A percentile compares a stretch with the other conserved stretches of the same genome.
phyloP scores from a whole-genome alignment of 345 rosid species.

The Eucalyptus tenuipes region DNA sequence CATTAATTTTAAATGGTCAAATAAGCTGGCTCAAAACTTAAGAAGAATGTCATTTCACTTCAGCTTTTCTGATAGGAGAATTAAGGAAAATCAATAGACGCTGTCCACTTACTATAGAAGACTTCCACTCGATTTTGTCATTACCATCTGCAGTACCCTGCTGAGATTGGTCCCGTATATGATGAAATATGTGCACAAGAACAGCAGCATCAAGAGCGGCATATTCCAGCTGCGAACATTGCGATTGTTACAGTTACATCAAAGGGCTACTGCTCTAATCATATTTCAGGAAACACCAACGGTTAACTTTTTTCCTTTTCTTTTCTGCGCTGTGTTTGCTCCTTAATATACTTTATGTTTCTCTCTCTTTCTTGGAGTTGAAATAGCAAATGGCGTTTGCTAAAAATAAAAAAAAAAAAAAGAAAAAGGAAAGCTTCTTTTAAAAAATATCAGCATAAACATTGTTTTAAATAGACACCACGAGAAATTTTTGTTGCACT shows the following conservation, averaged over 20 bases:
- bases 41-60: background rate
- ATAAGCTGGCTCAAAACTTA: background rate
- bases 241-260: background rate
- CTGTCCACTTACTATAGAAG: slow-evolving; percentile 48
- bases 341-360: background rate
- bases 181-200: slow-evolving; percentile 64
- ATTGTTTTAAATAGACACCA: no score
- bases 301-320: background rate
- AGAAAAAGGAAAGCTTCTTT: background rate
- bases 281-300: background rate
- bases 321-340: background rate
- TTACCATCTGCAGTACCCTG: slow-evolving; percentile 17
- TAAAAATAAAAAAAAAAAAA: no score
- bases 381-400: background rate
- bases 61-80: background rate
- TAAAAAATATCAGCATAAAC: background rate
- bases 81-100: background rate
- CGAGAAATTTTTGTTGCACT: background rate
- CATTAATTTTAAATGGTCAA: background rate
- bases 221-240: slow-evolving; percentile 64
- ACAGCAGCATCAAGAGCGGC: slow-evolving; percentile 95
- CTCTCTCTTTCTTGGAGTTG: background rate
- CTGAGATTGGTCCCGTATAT: slow-evolving; percentile 25
- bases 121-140: slow-evolving; percentile 57
- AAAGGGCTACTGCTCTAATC: background rate